These are phyloP conservation scores for Phytophthora nicotianae DNA, from an alignment of 352 stramenopile genomes.

Conservation along the genomic window DNA sequence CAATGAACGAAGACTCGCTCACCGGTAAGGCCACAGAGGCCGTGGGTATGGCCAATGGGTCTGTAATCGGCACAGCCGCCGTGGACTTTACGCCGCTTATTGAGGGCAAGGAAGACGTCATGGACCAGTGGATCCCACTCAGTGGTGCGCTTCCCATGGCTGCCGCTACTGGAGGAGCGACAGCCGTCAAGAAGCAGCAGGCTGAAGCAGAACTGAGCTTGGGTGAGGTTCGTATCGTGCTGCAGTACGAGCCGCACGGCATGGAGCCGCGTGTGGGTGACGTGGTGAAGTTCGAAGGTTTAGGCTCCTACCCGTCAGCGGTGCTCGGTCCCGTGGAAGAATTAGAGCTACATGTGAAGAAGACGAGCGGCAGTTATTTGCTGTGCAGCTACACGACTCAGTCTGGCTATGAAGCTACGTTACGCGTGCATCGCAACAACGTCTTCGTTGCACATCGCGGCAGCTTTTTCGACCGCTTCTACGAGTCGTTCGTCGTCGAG, in stretches of 20 bases:
- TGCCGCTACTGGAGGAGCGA: background rate
- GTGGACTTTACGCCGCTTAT: constrained; percentile 76
- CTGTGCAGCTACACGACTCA: constrained; percentile 74
- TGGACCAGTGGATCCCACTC: constrained; percentile 81
- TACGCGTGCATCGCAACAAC: constrained; percentile 79
- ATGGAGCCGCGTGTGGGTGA: constrained; percentile 78
- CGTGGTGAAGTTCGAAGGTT: constrained; percentile 80
- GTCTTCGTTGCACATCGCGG: constrained; percentile 79
- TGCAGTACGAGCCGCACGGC: constrained; percentile 82
- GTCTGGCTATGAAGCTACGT: constrained; percentile 61
- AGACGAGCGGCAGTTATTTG: constrained; percentile 79
- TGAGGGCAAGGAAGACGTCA: constrained; percentile 79
- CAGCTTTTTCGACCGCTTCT: constrained; percentile 73
- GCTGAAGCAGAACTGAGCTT: constrained; percentile 52
- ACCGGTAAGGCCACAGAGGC: constrained; percentile 77
- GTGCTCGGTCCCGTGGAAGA: constrained; percentile 68
- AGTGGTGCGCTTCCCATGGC: constrained; percentile 42
- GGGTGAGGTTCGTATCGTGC: constrained; percentile 73
- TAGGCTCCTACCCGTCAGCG: constrained; percentile 72
- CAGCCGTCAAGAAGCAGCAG: constrained; percentile 47
- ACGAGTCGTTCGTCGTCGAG: constrained; percentile 68
- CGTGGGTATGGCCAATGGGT: constrained; percentile 79
- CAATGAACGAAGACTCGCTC: constrained; percentile 85
- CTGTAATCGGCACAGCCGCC: constrained; percentile 70
- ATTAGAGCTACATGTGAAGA: constrained; percentile 81